phyloP scores from a whole-genome alignment of 768 basidiomycete genomes.

The Hypsizygus marmoreus region DNA sequence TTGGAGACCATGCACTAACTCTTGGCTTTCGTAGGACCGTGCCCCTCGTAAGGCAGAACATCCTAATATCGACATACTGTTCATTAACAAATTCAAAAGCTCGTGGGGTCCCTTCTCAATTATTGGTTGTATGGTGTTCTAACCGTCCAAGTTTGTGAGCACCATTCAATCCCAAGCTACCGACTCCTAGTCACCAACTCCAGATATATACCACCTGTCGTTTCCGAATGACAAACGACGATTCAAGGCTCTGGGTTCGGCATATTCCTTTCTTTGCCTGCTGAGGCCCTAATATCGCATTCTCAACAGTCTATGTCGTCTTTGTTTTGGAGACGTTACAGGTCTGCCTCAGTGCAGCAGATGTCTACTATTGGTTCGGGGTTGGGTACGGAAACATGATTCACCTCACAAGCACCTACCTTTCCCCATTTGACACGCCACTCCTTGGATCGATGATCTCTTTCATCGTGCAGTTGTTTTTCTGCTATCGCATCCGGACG shows the following conservation, averaged over 20 bases:
- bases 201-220: slow-evolving; percentile 2
- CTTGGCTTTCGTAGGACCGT: no score
- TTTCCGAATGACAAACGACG: slow-evolving; percentile 2
- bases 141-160: slow-evolving; percentile 11
- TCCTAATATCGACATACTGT: no score
- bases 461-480: slow-evolving; percentile 9
- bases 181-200: background rate
- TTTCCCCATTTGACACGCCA: slow-evolving; percentile 8
- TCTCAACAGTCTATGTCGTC: slow-evolving; percentile 4
- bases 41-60: no score
- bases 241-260: background rate
- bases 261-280: background rate
- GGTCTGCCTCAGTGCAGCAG: slow-evolving; percentile 2
- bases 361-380: slow-evolving; percentile 12
- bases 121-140: slow-evolving; percentile 11
- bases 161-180: no score
- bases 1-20: no score
- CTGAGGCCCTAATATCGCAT: background rate
- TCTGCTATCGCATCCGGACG: slow-evolving; percentile 12
- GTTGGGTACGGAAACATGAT: slow-evolving; percentile 9
- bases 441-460: slow-evolving; percentile 8
- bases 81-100: no score
- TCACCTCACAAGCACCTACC: background rate
- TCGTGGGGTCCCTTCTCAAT: slow-evolving; percentile 8
- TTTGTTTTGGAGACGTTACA: slow-evolving; percentile 7